phyloP scores from a whole-genome alignment of 2,329 filamentous ascomycete genomes.

The Cercospora sp. region DNA sequence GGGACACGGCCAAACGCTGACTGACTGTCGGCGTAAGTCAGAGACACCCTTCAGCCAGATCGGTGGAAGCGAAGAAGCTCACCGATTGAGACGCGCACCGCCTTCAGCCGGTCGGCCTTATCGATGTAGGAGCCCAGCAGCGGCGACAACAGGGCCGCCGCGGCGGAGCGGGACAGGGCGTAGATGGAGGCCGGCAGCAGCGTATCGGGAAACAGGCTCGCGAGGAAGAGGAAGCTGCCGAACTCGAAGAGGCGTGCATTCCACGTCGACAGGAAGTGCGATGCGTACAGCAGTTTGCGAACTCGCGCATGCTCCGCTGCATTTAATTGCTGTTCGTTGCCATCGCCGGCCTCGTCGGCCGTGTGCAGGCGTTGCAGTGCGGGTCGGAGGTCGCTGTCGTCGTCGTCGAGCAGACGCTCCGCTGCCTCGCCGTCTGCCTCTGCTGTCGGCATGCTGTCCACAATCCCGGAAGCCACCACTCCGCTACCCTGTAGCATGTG shows the following conservation, averaged over 20 bases:
- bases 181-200: slow-evolving; percentile 69
- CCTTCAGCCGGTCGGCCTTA: slow-evolving; percentile 42
- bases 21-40: slow-evolving; percentile 26
- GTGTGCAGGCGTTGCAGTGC: not conserved
- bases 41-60: slow-evolving; percentile 1
- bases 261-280: slow-evolving; percentile 52
- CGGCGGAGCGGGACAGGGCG: slow-evolving; percentile 59
- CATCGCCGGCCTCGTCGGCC: not conserved
- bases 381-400: not conserved
- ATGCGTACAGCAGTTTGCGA: slow-evolving; percentile 42
- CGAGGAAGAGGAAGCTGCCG: slow-evolving; percentile 52
- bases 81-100: slow-evolving; percentile 45
- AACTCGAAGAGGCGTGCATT: slow-evolving; percentile 53
- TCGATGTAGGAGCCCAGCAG: slow-evolving; percentile 63
- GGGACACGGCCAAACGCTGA: slow-evolving; percentile 32
- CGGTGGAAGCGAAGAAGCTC: slow-evolving; percentile 9
- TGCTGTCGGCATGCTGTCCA: not conserved
- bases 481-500: not conserved
- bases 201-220: slow-evolving; percentile 52
- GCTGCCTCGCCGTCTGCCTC: not conserved
- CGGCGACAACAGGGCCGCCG: slow-evolving; percentile 60
- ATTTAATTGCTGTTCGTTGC: not conserved
- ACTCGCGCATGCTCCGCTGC: not conserved
- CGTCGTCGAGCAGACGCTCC: not conserved
- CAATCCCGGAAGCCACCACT: not conserved